These are phyloP conservation scores for Diplodia corticola DNA, from an alignment of 2,329 filamentous ascomycete species.

Conservation along the genomic window DNA sequence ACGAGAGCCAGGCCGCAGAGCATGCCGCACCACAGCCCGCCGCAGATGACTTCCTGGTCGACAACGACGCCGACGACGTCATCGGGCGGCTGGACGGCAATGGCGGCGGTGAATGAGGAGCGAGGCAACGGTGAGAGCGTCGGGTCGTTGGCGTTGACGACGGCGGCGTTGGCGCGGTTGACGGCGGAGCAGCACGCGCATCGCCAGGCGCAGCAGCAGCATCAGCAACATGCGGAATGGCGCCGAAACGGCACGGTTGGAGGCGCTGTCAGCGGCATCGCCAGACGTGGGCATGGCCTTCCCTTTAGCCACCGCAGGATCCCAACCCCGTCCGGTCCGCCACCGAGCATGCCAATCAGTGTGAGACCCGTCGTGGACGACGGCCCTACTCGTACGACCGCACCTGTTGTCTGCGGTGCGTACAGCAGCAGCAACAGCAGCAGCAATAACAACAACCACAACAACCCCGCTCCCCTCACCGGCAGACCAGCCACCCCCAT, in stretches of 20 bases:
- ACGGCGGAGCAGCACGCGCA: background rate
- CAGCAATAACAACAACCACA: background rate
- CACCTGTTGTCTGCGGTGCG: no score
- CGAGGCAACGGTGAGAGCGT: background rate
- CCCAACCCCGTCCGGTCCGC: background rate
- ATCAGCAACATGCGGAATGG: background rate
- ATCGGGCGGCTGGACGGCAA: background rate
- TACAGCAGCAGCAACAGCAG: background rate
- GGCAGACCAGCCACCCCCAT: background rate
- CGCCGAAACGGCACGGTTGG: background rate
- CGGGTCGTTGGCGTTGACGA: background rate
- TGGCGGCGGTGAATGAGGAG: background rate
- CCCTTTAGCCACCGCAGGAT: background rate
- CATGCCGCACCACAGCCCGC: background rate
- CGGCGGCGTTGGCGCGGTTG: background rate
- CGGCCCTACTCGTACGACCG: background rate
- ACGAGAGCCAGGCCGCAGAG: background rate
- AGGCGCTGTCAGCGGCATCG: background rate
- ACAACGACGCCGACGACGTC: background rate
- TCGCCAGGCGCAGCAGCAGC: background rate
- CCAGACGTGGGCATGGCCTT: background rate
- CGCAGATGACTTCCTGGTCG: background rate
- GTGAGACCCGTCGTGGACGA: background rate
- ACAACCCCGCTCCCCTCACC: background rate
- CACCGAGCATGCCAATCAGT: background rate